A percentile compares a stretch with the other conserved stretches of the same genome.
Evolutionary conservation across 129 eudicot species (phyloP).

Genomic region (Glebionis coronaria): DNA sequence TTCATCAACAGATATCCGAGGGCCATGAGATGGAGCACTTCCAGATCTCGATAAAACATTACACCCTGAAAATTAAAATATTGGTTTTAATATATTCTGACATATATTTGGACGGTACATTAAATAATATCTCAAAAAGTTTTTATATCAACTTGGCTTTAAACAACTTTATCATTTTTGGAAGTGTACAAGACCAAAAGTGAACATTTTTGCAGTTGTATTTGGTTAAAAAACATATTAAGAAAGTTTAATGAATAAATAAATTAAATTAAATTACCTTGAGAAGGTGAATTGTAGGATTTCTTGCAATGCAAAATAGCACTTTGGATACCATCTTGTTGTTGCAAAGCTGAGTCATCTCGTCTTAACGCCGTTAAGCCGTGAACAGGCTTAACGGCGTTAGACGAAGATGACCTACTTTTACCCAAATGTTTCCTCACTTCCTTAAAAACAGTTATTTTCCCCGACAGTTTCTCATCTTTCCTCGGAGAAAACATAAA

Average conservation of each 20-base stretch:
- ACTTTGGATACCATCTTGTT: constrained; percentile 69
- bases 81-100: constrained; percentile 8
- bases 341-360: constrained; percentile 57
- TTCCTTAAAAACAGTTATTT: constrained; percentile 28
- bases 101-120: constrained; percentile 20
- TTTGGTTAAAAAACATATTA: too few relatives aligned
- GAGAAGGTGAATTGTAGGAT: constrained; percentile 48
- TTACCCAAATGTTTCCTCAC: constrained; percentile 43
- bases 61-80: constrained; percentile 35
- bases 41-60: constrained; percentile 47
- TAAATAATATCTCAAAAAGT: background rate
- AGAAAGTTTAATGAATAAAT: background rate
- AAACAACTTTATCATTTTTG: too few relatives aligned
- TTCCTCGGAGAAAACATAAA: constrained; percentile 36
- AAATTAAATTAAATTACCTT: constrained; percentile 30
- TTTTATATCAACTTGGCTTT: background rate
- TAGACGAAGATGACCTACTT: constrained; percentile 50
- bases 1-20: constrained; percentile 36
- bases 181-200: too few relatives aligned
- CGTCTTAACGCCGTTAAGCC: constrained; percentile 36
- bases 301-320: constrained; percentile 79
- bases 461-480: constrained; percentile 37
- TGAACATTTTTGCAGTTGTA: too few relatives aligned
- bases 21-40: constrained; percentile 50
- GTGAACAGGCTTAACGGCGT: constrained; percentile 20